These are phyloP conservation scores for Cladosporium sp. DNA, from an alignment of 2,329 filamentous ascomycete species.

Conservation along the genomic window DNA sequence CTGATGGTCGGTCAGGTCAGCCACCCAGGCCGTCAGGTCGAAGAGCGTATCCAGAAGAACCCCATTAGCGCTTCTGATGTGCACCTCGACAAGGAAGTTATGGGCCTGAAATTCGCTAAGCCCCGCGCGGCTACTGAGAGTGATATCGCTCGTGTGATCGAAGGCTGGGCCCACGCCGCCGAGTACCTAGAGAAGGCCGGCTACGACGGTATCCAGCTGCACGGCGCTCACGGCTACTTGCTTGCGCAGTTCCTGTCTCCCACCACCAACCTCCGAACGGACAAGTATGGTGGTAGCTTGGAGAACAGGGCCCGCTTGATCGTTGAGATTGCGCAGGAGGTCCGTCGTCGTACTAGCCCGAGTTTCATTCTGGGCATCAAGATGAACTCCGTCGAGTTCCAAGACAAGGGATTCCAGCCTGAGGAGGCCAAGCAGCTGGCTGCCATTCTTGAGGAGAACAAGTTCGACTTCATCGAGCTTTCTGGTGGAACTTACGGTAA, in stretches of 20 bases:
- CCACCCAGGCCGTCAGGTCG: conserved; percentile 58
- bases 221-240: conserved; percentile 44
- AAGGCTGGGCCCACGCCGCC: conserved; percentile 57
- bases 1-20: conserved; percentile 58
- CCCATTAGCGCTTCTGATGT: conserved; percentile 50
- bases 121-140: conserved; percentile 50
- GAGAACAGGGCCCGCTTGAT: conserved; percentile 40
- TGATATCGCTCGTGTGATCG: conserved; percentile 55
- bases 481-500: conserved; percentile 54
- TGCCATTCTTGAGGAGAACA: conserved; percentile 44
- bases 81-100: conserved; percentile 38
- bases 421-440: conserved; percentile 49
- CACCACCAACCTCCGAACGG: conserved; percentile 39
- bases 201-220: conserved; percentile 48
- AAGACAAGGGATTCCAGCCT: conserved; percentile 47
- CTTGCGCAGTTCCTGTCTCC: conserved; percentile 42
- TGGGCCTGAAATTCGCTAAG: conserved; percentile 50
- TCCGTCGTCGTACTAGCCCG: conserved; percentile 33
- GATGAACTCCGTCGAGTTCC: conserved; percentile 55
- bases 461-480: conserved; percentile 56
- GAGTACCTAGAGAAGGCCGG: conserved; percentile 60
- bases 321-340: conserved; percentile 36
- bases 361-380: conserved; percentile 52
- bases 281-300: conserved; percentile 41
- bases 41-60: conserved; percentile 41